A percentile compares a stretch with the other conserved stretches of the same genome.
Conservation (phyloP, 1,284 basidiomycete species). For the Marasmius sp. region DNA sequence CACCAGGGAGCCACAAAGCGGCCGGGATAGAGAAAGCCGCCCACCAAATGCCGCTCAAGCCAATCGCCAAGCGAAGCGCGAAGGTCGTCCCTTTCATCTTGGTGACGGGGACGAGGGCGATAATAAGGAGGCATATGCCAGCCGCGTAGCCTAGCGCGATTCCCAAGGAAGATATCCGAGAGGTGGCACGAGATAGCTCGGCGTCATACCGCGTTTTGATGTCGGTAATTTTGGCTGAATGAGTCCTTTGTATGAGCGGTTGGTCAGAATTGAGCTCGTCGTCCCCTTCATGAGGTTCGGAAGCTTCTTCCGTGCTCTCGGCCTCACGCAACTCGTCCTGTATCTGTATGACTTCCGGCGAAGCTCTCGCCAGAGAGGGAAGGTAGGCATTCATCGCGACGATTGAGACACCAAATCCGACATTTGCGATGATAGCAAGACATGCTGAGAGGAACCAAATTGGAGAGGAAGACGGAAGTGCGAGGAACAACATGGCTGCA, state of each 20-base stretch:
- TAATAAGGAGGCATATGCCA: slow-evolving; percentile 69
- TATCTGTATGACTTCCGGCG: slow-evolving; percentile 57
- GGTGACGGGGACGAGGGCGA: slow-evolving; percentile 53
- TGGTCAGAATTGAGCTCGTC: slow-evolving; percentile 25
- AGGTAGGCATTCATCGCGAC: slow-evolving; percentile 92
- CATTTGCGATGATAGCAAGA: slow-evolving; percentile 73
- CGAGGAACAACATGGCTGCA: slow-evolving; percentile 68
- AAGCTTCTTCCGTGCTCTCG: slow-evolving; percentile 9
- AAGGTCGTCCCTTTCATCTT: slow-evolving; percentile 51
- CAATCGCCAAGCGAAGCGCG: slow-evolving; percentile 75
- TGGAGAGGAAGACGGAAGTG: slow-evolving; percentile 66
- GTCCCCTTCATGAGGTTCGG: slow-evolving; percentile 10
- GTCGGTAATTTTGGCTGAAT: slow-evolving; percentile 12
- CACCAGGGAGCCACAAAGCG: slow-evolving; percentile 66
- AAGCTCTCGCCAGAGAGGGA: slow-evolving; percentile 69
- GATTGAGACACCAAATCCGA: slow-evolving; percentile 79
- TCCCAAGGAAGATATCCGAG: slow-evolving; percentile 79
- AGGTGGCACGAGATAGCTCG: slow-evolving; percentile 67
- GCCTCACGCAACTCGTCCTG: slow-evolving; percentile 35
- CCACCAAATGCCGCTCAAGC: slow-evolving; percentile 85
- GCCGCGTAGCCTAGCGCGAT: slow-evolving; percentile 83
- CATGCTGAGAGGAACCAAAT: slow-evolving; percentile 66
- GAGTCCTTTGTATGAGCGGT: slow-evolving; percentile 25
- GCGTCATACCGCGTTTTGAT: slow-evolving; percentile 42
- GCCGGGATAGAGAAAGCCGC: slow-evolving; percentile 76